Evolutionary conservation across 176 grass and related monocot species (phyloP), one percentile per base, ranked within the genome.

Genomic region (Phoenix dactylifera): DNA sequence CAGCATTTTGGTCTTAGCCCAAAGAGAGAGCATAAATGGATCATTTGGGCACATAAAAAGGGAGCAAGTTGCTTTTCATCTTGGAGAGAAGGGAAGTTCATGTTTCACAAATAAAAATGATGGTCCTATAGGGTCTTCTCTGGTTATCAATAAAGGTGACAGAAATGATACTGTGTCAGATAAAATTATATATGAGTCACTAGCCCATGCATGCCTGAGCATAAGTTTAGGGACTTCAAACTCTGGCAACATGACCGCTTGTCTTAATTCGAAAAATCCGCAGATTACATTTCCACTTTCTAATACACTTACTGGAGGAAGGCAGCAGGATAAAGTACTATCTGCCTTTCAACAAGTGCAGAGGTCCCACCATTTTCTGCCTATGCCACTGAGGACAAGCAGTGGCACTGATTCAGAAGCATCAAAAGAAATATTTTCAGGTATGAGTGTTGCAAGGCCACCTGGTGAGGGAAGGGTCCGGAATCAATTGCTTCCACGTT

Each of bases 401-500:
- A 76, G 82, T 57, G 75, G 75, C 60, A 56, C 60, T 66, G 64
- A 53, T 55, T 89, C 82, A 72, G 94, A 98, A 73, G 63, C 79
- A 82, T 76, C 77, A 6, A 93, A 58, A 65, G 88, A 89, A 67
- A 65, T 77, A 44, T 67, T 98, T 67, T 79, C 94, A 10, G 74
- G 88, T 76, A 85, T 98, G 76, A 82, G 94, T 62, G 88, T 98
- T 76, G 94, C 88, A 7, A 92, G 94, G 55, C 94, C 94, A 51
- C 94, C 94, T 71, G 82, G 82, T 15, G 94, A 98, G 22, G 94
- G 89, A 68, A 78, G 85, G 66, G 82, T 82, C 0, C 88, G 88
- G 67, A 98, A 86, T 77, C 94, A 98, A 23, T 83, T 98, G 58
- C 94, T 98, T 72, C 94, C 94, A 16, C 75, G 94, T 20, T 98